Conservation (phyloP, 2,329 filamentous ascomycete genomes). For the Aspergillus alliaceus region DNA sequence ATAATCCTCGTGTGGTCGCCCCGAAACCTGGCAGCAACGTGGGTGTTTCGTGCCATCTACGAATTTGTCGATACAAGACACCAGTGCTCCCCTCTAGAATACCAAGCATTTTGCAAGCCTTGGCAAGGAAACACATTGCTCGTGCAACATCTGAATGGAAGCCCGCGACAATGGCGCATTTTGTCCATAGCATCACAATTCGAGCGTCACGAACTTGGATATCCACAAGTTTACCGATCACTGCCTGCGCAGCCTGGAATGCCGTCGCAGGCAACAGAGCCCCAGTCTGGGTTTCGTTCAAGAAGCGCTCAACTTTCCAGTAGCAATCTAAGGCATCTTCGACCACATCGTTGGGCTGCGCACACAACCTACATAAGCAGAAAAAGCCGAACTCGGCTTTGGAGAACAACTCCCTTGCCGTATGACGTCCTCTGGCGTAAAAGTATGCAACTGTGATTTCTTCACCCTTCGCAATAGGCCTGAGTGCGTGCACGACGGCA, state of each 20-base stretch:
- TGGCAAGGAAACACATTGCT: slow-evolving; percentile 17
- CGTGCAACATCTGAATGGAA: slow-evolving; percentile 26
- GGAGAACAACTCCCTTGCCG: slow-evolving; percentile 12
- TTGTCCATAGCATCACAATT: slow-evolving; percentile 13
- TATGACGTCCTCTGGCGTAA: background rate
- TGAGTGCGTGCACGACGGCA: slow-evolving; percentile 16
- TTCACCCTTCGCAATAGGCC: slow-evolving; percentile 20
- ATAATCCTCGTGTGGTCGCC: slow-evolving; percentile 15
- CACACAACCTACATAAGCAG: slow-evolving; percentile 26
- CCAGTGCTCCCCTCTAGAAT: slow-evolving; percentile 13
- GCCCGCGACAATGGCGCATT: slow-evolving; percentile 23
- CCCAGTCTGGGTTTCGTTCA: slow-evolving; percentile 4
- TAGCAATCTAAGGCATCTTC: slow-evolving; percentile 15
- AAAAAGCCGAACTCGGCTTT: slow-evolving; percentile 19
- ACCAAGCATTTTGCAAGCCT: slow-evolving; percentile 11
- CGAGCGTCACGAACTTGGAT: slow-evolving; percentile 15
- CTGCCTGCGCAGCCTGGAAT: slow-evolving; percentile 10
- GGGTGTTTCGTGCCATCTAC: slow-evolving; percentile 6
- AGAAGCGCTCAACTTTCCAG: slow-evolving; percentile 4
- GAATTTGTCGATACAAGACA: slow-evolving; percentile 5
- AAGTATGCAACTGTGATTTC: slow-evolving; percentile 28
- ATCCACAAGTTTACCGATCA: slow-evolving; percentile 5
- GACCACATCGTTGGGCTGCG: background rate
- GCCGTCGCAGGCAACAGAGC: slow-evolving; percentile 13
- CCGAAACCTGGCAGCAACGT: slow-evolving; percentile 16